Percentiles rank a stretch among this genome's conserved stretches.
Evolutionary conservation across 306 rosid genomes (phyloP).

Genomic region (Ormosia semicastrata): DNA sequence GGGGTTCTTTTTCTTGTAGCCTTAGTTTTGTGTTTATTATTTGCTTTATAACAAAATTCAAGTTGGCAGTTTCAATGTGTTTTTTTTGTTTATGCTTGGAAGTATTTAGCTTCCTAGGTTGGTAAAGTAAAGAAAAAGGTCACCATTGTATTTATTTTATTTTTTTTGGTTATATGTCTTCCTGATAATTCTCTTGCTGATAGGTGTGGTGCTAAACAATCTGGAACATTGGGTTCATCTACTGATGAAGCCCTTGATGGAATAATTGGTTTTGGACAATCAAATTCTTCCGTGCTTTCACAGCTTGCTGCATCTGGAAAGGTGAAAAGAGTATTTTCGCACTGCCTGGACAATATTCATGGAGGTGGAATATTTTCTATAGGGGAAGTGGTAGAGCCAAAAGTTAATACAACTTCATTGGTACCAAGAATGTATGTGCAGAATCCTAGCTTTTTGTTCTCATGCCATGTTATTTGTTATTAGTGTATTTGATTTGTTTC

Average conservation of each 20-base stretch:
- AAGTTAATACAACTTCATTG: conserved; percentile 55
- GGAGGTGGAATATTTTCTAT: conserved; percentile 95
- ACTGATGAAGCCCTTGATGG: conserved; percentile 66
- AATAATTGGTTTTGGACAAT: conserved; percentile 92
- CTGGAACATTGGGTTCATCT: conserved; percentile 56
- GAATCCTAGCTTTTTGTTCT: conserved; percentile 23
- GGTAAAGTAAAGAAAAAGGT: too few species aligned
- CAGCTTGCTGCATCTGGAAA: conserved; percentile 84
- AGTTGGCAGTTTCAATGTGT: neutral
- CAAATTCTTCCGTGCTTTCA: conserved; percentile 82
- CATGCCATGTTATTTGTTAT: conserved; percentile 13
- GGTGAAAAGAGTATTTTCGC: conserved; percentile 78
- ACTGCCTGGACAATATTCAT: conserved; percentile 71
- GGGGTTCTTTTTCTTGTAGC: neutral
- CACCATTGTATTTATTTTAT: too few species aligned
- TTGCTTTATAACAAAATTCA: neutral
- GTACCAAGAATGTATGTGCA: conserved; percentile 64
- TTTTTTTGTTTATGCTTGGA: neutral
- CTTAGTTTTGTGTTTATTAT: conserved; percentile 2
- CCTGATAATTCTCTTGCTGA: conserved; percentile 22
- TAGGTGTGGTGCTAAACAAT: conserved; percentile 77
- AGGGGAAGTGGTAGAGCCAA: conserved; percentile 83
- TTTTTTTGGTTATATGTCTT: neutral
- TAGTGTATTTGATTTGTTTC: conserved; percentile 7
- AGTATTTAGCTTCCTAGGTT: too few species aligned